Evolutionary conservation across 495 filamentous ascomycete species (phyloP), one percentile per base, ranked within the genome.

Genomic region (Aeminium ludgeri): DNA sequence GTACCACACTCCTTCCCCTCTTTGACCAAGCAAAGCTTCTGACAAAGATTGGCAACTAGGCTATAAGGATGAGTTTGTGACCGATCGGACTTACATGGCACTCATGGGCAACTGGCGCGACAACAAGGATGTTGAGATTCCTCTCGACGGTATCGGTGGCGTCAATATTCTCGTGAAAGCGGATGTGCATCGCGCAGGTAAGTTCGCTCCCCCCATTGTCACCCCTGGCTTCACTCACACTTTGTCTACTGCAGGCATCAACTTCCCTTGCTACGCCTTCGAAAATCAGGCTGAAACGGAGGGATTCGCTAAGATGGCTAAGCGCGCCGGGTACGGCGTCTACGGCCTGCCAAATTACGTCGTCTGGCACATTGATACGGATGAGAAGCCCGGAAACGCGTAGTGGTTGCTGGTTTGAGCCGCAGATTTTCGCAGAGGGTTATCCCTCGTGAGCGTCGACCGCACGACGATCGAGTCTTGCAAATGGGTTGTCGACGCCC

Each of bases 271-370:
- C 57, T 97, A 97, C 56, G 72, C 89, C 12, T 97, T 97, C 59
- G 91, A 97, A 62, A 96, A 97, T 61, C 89, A 97, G 64, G 89
- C 89, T 46, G 89, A 97, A 61, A 97, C 89, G 4, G 89, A 97
- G 60, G 89, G 89, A 3, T 97, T 97, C 54, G 89, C 89, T 33
- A 87, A 83, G 58, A 97, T 97, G 89, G 89, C 89, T 44, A 96
- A 95, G 67, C 72, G 87, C 48, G 89, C 89, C 28, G 87, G 87
- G 32, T 96, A 95, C 61, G 68, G 83, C 54, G 89, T 97, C 28
- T 68, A 79, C 43, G 89, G 89, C 27, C 67, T 97, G 38, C 91
- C 89, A 42, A 97, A 97, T 62, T 97, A 97, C 58, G 75, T 97
- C 34, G 86, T 97, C 34, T 97, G 89, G 89, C 89, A 97, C 59